phyloP scores from a whole-genome alignment of 257 asterid species.

The Penstemon barbatus region DNA sequence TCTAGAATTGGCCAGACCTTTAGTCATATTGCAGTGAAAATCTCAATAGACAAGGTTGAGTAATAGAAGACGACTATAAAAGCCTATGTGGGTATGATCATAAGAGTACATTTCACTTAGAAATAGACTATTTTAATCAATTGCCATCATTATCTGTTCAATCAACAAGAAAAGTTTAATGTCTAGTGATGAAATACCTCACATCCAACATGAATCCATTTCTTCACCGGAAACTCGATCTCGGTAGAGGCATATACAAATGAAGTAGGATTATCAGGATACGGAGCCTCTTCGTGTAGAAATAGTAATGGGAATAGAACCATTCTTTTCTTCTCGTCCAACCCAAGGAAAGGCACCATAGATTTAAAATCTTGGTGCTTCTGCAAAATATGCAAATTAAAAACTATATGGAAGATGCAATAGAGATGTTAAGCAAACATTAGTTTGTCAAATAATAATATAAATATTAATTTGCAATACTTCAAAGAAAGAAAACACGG shows the following conservation, averaged over 20 bases:
- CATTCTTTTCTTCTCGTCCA: constrained; percentile 61
- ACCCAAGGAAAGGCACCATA: constrained; percentile 62
- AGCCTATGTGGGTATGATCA: too few species aligned
- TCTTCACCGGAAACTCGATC: constrained; percentile 55
- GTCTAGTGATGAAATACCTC: constrained; percentile 52
- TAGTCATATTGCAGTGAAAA: too few species aligned
- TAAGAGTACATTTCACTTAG: too few species aligned
- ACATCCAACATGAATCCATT: constrained; percentile 93
- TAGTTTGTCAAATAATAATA: neutral
- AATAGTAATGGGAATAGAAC: constrained; percentile 54
- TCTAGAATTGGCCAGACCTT: too few species aligned
- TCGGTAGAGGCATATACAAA: constrained; percentile 44
- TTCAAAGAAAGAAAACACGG: neutral
- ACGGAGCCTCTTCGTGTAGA: constrained; percentile 51
- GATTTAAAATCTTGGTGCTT: constrained; percentile 44
- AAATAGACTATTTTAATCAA: too few species aligned
- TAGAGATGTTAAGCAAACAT: constrained; percentile 8
- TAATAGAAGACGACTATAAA: too few species aligned
- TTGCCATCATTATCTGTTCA: neutral
- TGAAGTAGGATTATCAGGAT: constrained; percentile 34
- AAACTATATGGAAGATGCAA: constrained; percentile 11
- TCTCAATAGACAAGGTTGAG: too few species aligned
- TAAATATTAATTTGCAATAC: constrained; percentile 13
- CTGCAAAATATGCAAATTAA: constrained; percentile 45
- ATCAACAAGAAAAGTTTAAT: constrained; percentile 12